Percentiles rank a stretch among this genome's conserved stretches.
Conservation (phyloP, 2,329 filamentous ascomycete genomes). For the Fusarium sp. region DNA sequence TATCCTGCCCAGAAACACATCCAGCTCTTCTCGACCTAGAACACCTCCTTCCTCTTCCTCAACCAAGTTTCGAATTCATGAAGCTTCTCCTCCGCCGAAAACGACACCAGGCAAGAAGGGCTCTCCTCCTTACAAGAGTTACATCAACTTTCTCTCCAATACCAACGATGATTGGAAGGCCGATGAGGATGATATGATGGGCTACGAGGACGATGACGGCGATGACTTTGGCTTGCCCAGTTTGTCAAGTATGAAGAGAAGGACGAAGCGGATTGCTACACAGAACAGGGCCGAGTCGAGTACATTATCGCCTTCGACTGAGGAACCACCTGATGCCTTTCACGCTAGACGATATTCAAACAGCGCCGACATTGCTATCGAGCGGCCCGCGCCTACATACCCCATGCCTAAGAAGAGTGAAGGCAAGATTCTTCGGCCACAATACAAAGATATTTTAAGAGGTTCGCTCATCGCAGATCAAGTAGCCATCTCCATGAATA, state of each 20-base stretch:
- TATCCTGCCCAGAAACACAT: slow-evolving; percentile 61
- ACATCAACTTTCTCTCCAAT: slow-evolving; percentile 82
- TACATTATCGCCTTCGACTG: slow-evolving; percentile 49
- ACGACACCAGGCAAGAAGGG: slow-evolving; percentile 63
- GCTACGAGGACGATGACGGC: slow-evolving; percentile 85
- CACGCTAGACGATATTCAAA: slow-evolving; percentile 73
- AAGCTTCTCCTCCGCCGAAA: slow-evolving; percentile 65
- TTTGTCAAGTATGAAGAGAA: slow-evolving; percentile 88
- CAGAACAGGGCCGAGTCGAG: slow-evolving; percentile 48
- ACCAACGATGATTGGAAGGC: slow-evolving; percentile 85
- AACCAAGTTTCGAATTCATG: slow-evolving; percentile 59
- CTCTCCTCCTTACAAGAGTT: slow-evolving; percentile 72
- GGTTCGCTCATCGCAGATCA: slow-evolving; percentile 53
- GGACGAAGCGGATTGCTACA: slow-evolving; percentile 63
- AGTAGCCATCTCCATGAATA: background rate
- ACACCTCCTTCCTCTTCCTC: slow-evolving; percentile 75
- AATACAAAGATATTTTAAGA: slow-evolving; percentile 95
- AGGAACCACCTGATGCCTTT: slow-evolving; percentile 51
- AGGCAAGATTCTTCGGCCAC: slow-evolving; percentile 93
- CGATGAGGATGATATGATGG: slow-evolving; percentile 79
- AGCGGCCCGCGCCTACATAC: slow-evolving; percentile 83
- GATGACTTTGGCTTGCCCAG: slow-evolving; percentile 96
- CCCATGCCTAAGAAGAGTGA: slow-evolving; percentile 89
- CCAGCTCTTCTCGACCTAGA: slow-evolving; percentile 71
- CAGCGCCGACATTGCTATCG: slow-evolving; percentile 93